Conservation (phyloP, 2,329 filamentous ascomycete species). For the Neophaeococcomyces mojaviensis region DNA sequence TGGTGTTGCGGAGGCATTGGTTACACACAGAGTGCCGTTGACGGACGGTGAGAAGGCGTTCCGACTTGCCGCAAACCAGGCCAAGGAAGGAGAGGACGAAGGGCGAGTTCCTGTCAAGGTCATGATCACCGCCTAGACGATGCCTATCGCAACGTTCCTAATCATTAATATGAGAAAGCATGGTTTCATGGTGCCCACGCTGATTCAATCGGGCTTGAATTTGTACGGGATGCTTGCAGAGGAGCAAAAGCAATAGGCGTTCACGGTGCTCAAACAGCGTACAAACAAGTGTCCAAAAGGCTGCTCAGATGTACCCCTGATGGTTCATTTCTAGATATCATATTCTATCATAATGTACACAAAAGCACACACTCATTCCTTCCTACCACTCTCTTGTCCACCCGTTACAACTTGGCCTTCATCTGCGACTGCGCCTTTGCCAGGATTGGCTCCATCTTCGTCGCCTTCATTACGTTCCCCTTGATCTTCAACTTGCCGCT, state of each 20-base stretch:
- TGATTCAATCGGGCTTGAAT: too few relatives aligned
- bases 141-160: constrained; percentile 27
- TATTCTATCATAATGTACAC: too few relatives aligned
- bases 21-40: constrained; percentile 46
- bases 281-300: too few relatives aligned
- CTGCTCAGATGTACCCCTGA: too few relatives aligned
- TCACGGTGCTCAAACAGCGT: too few relatives aligned
- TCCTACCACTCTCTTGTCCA: too few relatives aligned
- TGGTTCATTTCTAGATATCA: too few relatives aligned
- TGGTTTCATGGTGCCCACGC: constrained; percentile 39
- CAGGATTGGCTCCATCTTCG: constrained; percentile 87
- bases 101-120: constrained; percentile 49
- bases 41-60: constrained; percentile 46
- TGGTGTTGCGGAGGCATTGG: constrained; percentile 43
- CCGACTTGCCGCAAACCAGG: constrained; percentile 34
- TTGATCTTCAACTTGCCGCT: constrained; percentile 96
- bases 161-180: constrained; percentile 36
- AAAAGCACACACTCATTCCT: too few relatives aligned
- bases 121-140: constrained; percentile 28
- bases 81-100: constrained; percentile 43
- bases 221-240: too few relatives aligned
- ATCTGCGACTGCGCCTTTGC: constrained; percentile 79
- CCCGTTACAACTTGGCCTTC: constrained; percentile 60
- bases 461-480: constrained; percentile 96
- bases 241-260: too few relatives aligned